Evolutionary conservation across 148 eudicot species (phyloP), one percentile per base, ranked within the genome.

Genomic region (Rhododendron williamsianum): DNA sequence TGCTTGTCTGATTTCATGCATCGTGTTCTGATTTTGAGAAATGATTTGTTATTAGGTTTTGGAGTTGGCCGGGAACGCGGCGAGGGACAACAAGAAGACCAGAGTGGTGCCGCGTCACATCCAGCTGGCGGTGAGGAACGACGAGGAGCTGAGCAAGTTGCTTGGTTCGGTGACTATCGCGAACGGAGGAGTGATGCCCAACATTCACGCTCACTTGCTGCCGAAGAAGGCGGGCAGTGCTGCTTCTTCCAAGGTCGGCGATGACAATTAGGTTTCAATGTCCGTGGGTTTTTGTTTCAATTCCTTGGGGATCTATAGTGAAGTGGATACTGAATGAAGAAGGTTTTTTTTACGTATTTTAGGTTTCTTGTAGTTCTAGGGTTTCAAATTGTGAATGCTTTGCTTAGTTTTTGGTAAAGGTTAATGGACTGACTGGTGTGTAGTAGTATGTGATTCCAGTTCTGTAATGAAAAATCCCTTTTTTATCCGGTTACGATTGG

Each of bases 11-110:
- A 52, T 12, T 52, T 52, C 56, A 12, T 16, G 21, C 0, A 52
- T 52, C 18, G 3, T 16, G 21, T 56, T 56, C 23, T 54, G 60
- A 16, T 16, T 56, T 56, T 16, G 23, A 56, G 2, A 74, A 38
- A 7, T 76, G 79, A 10, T 23, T 4, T 23, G 4, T 13, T 16
- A 16, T 18, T 54, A 87, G 86, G 88, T 87, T 6, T 41, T 87
- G 60, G 88, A 87, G 63, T 54, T 87, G 54, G 88, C 88, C 9
- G 88, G 88, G 45, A 87, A 87, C 41, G 88, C 88, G 0, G 88
- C 88, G 3, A 33, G 88, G 49, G 88, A 87, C 60, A 83, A 87
- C 83, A 87, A 87, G 80, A 87, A 87, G 69, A 83, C 86, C 0
- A 27, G 86, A 3, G 46, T 87, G 16, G 88, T 87, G 11, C 88